Evolutionary conservation across 2,329 filamentous ascomycete species (phyloP).

Genomic region (Aspergillus calidoustus): DNA sequence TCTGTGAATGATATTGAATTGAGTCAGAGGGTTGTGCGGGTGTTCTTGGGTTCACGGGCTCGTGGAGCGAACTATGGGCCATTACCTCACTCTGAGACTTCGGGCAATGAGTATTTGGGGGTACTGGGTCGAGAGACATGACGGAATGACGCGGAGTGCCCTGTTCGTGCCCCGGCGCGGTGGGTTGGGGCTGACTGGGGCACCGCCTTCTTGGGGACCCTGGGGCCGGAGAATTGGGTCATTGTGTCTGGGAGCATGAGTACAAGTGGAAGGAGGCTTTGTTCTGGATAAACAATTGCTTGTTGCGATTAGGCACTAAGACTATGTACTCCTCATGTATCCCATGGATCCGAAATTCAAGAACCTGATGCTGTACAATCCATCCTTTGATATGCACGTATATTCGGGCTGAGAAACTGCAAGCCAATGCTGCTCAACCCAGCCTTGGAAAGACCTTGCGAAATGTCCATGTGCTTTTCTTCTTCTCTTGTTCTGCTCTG

Average conservation of each 20-base stretch:
- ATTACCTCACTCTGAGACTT: background rate
- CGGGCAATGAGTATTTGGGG: background rate
- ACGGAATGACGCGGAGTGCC: background rate
- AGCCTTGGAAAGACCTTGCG: constrained; percentile 14
- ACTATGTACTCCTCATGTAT: constrained; percentile 8
- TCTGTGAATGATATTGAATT: background rate
- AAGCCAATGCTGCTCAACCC: constrained; percentile 13
- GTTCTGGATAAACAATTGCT: background rate
- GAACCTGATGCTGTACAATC: constrained; percentile 22
- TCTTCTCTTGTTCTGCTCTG: constrained; percentile 7
- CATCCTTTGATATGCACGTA: constrained; percentile 13
- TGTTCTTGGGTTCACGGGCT: background rate
- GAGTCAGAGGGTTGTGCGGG: background rate
- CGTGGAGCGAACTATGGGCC: background rate
- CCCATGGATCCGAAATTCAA: constrained; percentile 4
- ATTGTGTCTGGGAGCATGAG: background rate
- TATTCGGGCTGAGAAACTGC: background rate
- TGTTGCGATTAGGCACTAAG: constrained; percentile 5
- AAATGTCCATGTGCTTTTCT: constrained; percentile 2
- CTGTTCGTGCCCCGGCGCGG: background rate
- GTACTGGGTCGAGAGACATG: background rate
- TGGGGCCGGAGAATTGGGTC: background rate
- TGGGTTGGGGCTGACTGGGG: background rate
- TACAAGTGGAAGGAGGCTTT: background rate
- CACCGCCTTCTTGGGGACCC: background rate